These are phyloP conservation scores for Phytophthora constricta DNA, from an alignment of 352 stramenopile genomes.

Conservation along the genomic window DNA sequence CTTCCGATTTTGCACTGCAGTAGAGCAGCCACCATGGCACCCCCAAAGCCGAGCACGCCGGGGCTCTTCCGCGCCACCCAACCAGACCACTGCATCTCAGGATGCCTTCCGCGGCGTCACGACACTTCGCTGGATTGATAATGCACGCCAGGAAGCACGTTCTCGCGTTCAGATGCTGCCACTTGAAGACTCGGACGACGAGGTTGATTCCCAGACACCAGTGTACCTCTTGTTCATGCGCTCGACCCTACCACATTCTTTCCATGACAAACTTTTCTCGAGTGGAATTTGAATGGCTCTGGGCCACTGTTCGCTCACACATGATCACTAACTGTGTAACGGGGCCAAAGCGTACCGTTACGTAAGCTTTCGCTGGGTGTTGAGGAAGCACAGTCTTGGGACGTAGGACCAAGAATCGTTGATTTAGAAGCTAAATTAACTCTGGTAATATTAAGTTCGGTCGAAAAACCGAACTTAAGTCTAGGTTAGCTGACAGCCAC, in stretches of 20 bases:
- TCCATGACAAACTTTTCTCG: neutral
- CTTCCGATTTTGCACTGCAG: neutral
- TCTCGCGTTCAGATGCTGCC: neutral
- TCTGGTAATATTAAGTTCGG: too few species aligned
- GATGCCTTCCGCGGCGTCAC: neutral
- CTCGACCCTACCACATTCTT: neutral
- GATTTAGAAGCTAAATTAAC: too few species aligned
- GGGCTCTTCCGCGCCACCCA: neutral
- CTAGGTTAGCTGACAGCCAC: too few species aligned
- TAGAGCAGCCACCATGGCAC: neutral
- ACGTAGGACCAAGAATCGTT: too few species aligned
- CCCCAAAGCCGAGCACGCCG: neutral
- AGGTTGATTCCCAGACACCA: slow-evolving; percentile 7
- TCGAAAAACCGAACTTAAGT: too few species aligned
- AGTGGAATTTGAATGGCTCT: slow-evolving; percentile 1
- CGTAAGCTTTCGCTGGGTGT: too few species aligned
- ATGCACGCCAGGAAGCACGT: neutral
- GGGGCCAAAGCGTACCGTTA: too few species aligned
- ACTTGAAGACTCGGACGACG: slow-evolving; percentile 7
- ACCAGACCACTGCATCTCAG: neutral
- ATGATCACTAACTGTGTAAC: too few species aligned
- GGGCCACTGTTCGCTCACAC: neutral
- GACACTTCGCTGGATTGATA: neutral
- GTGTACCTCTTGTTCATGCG: neutral
- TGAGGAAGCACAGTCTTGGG: too few species aligned